phyloP scores from a whole-genome alignment of 1,284 basidiomycete species.

The Austroboletus niveus region DNA sequence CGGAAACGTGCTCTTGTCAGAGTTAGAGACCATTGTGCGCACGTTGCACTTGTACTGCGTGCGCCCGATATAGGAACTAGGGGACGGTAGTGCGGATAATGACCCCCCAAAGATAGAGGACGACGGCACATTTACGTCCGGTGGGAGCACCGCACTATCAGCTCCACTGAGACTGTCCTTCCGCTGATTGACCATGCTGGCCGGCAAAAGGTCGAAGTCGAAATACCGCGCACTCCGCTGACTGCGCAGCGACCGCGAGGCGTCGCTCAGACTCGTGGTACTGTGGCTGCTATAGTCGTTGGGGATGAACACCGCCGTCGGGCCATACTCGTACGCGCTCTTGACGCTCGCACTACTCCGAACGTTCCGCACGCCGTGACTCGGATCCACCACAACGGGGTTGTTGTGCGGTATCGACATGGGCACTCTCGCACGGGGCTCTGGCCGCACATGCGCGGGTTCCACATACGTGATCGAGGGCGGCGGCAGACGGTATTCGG shows the following conservation, averaged over 20 bases:
- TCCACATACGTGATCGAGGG: constrained; percentile 27
- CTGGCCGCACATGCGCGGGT: constrained; percentile 20
- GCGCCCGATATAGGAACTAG: constrained; percentile 19
- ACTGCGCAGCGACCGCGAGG: constrained; percentile 8
- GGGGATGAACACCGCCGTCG: constrained; percentile 31
- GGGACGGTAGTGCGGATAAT: background rate
- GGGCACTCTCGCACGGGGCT: background rate
- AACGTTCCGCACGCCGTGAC: background rate
- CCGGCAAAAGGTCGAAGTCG: constrained; percentile 30
- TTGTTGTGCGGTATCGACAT: background rate
- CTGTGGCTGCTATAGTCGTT: constrained; percentile 9
- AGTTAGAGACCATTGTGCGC: background rate
- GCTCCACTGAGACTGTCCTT: background rate
- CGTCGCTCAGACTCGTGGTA: constrained; percentile 10
- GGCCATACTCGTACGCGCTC: constrained; percentile 17
- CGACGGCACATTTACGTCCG: background rate
- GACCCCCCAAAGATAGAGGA: background rate
- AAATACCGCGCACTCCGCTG: constrained; percentile 21
- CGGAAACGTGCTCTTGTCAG: background rate
- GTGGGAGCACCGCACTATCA: background rate
- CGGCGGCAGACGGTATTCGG: constrained; percentile 25
- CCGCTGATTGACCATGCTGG: background rate
- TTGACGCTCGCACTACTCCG: background rate
- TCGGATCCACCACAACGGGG: constrained; percentile 2
- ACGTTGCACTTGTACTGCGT: constrained; percentile 31